Percentiles rank a stretch among this genome's conserved stretches.
Conservation (phyloP, 768 basidiomycete species). For the Pleurotus giganteus region DNA sequence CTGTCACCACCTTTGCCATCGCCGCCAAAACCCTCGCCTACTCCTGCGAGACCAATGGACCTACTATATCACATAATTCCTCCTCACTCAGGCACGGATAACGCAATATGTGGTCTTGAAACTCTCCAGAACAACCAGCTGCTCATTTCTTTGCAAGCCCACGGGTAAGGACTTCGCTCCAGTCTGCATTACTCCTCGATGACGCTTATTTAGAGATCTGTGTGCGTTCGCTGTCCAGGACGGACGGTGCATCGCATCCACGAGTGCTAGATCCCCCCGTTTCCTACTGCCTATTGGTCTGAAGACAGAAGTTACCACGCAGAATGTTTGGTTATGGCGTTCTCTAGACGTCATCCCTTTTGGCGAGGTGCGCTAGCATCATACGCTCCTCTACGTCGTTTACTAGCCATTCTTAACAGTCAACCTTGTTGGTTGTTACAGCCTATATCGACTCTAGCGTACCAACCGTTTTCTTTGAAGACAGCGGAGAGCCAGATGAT, state of each 20-base stretch:
- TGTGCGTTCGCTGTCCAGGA: conserved; percentile 55
- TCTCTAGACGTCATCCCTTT: conserved; percentile 32
- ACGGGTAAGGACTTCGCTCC: conserved; percentile 49
- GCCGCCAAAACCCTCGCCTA: conserved; percentile 28
- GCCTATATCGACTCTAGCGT: conserved; percentile 40
- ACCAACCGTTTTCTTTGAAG: conserved; percentile 25
- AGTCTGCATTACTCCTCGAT: not conserved
- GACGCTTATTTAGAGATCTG: conserved; percentile 41
- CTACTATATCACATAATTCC: conserved; percentile 49
- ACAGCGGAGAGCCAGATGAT: conserved; percentile 31
- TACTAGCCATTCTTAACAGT: conserved; percentile 22
- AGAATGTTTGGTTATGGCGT: conserved; percentile 44
- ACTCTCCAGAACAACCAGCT: conserved; percentile 39
- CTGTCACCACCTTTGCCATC: conserved; percentile 26
- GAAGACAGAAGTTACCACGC: conserved; percentile 25
- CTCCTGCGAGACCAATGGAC: conserved; percentile 22
- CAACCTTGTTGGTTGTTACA: conserved; percentile 41
- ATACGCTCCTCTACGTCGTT: not conserved
- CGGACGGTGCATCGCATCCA: conserved; percentile 32
- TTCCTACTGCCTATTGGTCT: conserved; percentile 28
- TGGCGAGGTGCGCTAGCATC: conserved; percentile 36
- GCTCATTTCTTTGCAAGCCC: conserved; percentile 56
- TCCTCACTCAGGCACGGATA: conserved; percentile 32
- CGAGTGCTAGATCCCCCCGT: conserved; percentile 25
- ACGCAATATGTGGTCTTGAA: conserved; percentile 45